phyloP scores from a whole-genome alignment of 148 eudicot genomes.

The Amaranthus hypochondriacus region DNA sequence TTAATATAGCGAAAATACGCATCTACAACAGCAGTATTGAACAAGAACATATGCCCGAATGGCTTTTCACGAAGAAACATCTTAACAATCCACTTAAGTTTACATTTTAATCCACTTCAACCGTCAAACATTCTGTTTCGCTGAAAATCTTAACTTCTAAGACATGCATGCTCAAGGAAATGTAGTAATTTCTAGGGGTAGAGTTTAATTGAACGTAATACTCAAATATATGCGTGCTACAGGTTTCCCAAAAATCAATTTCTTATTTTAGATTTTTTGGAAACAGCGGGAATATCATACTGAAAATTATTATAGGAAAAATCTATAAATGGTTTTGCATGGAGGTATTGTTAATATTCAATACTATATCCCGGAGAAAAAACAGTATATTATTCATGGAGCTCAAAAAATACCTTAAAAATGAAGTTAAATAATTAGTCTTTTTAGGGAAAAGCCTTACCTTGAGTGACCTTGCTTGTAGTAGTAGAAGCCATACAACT shows the following conservation, averaged over 20 bases:
- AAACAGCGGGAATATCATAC: neutral
- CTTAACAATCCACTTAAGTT: no score
- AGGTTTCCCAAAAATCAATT: neutral
- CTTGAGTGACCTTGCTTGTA: conserved; percentile 27
- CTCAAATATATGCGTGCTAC: no score
- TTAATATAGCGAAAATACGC: neutral
- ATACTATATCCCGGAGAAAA: neutral
- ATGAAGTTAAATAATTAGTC: neutral
- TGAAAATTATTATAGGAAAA: neutral
- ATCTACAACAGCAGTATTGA: neutral
- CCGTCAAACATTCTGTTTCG: no score
- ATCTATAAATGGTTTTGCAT: neutral
- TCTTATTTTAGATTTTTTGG: neutral
- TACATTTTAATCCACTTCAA: no score
- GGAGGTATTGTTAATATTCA: neutral
- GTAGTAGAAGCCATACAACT: conserved; percentile 54
- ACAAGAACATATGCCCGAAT: neutral
- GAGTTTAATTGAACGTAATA: no score
- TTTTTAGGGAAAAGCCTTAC: conserved; percentile 14
- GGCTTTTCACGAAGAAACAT: no score
- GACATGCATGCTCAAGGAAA: no score
- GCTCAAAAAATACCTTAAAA: neutral
- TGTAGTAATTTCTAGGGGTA: no score
- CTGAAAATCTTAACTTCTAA: no score
- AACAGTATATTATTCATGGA: neutral